Evolutionary conservation across 371 early-diverging fungal species (phyloP), one percentile per base, ranked within the genome.

Genomic region (Mortierella sp.): DNA sequence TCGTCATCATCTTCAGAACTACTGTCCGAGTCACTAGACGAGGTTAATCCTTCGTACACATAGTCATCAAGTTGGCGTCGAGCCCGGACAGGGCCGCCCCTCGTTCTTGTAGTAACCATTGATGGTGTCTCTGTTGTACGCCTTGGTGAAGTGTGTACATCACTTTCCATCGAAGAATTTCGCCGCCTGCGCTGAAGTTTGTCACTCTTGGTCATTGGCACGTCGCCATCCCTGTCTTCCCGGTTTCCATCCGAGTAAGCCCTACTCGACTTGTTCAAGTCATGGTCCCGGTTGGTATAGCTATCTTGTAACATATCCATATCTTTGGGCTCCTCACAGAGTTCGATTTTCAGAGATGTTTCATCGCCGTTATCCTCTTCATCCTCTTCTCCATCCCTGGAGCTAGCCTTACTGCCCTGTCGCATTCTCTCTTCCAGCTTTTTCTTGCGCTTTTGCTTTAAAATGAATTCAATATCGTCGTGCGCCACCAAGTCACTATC

Each of bases 391-490:
- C 63, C 64, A 19, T 65, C 72, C 52, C 55, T 72, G 2, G 77
- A 72, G 32, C 60, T 72, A 9, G 63, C 68, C 52, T 58, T 67
- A 41, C 74, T 70, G 13, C 70, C 53, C n/a, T 58, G 63, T 4
- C 68, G 70, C 32, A 58, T 55, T 19, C 67, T 62, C 55, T 70
- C 68, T 33, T 70, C 74, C 22, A 61, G 38, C 65, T 81, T 76
- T 45, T 57, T 69, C 43, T 24, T 69, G 38, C 82, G 72, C 60
- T 66, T 81, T 15, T 72, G 65, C 66, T 81, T 75, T 58, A 81
- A 62, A 19, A 72, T 58, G 3, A 53, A 50, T 45, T 81, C 82
- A 32, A 81, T 71, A 40, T 75, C 82, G 0, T 80, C 81, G 19
- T 80, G 74, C 1, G 72, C 70, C 47, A 75, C 65, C 58, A 75